These are phyloP conservation scores for Starmerella roubikii DNA, from an alignment of 805 yeast species.

Conservation along the genomic window DNA sequence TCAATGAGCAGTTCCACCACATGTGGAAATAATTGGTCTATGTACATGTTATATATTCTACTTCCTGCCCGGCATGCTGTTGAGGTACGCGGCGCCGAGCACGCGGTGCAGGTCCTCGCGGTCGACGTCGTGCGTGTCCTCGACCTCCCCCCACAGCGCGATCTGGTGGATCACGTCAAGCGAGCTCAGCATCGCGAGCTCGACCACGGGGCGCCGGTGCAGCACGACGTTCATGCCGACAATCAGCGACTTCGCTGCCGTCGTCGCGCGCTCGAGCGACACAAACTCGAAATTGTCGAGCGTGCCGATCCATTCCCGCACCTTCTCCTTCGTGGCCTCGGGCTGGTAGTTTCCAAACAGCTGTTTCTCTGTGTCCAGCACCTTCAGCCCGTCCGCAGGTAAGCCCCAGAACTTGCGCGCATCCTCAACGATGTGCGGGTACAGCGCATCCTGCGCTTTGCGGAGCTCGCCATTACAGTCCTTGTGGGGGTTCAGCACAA, in stretches of 20 bases:
- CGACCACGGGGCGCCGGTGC: slow-evolving; percentile 38
- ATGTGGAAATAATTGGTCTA: background rate
- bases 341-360: slow-evolving; percentile 68
- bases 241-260: slow-evolving; percentile 73
- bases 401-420: slow-evolving; percentile 44
- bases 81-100: slow-evolving; percentile 61
- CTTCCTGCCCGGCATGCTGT: slow-evolving; percentile 1
- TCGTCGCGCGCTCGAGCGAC: slow-evolving; percentile 79
- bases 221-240: slow-evolving; percentile 58
- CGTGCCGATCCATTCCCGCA: slow-evolving; percentile 45
- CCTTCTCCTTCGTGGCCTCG: slow-evolving; percentile 45
- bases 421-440: slow-evolving; percentile 57
- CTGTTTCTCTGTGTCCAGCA: slow-evolving; percentile 71
- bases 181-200: slow-evolving; percentile 62
- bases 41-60: background rate
- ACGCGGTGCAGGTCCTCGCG: slow-evolving; percentile 76
- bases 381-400: slow-evolving; percentile 29
- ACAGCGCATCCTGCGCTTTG: slow-evolving; percentile 61
- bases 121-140: slow-evolving; percentile 97
- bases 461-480: slow-evolving; percentile 81
- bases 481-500: slow-evolving; percentile 64
- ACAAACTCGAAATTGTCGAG: slow-evolving; percentile 68
- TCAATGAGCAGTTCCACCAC: slow-evolving; percentile 5
- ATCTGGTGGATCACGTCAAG: slow-evolving; percentile 79
- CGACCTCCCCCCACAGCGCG: slow-evolving; percentile 93